Percentiles rank a stretch among this genome's conserved stretches.
These are phyloP conservation scores for Wickerhamomyces pijperi DNA, from an alignment of 805 yeast species.

Conservation along the genomic window DNA sequence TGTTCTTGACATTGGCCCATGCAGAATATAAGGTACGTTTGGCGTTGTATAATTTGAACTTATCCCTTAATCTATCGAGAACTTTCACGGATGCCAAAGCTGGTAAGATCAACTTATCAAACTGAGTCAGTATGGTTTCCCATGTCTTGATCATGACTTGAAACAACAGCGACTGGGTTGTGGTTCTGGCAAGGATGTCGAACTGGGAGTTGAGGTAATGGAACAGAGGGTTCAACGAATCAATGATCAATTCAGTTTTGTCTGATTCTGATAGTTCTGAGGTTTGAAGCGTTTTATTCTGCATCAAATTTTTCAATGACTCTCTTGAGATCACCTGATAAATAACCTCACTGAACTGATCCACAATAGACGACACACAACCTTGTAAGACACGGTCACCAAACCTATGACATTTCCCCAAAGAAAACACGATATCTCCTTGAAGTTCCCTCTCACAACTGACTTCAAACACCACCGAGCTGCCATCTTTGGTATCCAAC, in stretches of 20 bases:
- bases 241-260: slow-evolving; percentile 32
- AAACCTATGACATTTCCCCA: slow-evolving; percentile 66
- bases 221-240: slow-evolving; percentile 62
- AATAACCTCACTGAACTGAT: slow-evolving; percentile 58
- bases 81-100: slow-evolving; percentile 38
- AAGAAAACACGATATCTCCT: slow-evolving; percentile 67
- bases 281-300: too few relatives aligned
- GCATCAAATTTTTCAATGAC: slow-evolving; percentile 29
- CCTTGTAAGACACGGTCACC: slow-evolving; percentile 55
- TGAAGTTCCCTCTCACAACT: slow-evolving; percentile 65
- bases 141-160: slow-evolving; percentile 73
- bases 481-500: slow-evolving; percentile 45
- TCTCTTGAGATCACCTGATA: slow-evolving; percentile 43
- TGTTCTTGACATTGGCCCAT: slow-evolving; percentile 37
- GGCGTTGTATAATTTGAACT: too few relatives aligned
- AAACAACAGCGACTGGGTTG: slow-evolving; percentile 43
- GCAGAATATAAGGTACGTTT: slow-evolving; percentile 21
- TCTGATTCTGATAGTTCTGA: too few relatives aligned
- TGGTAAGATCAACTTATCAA: slow-evolving; percentile 69
- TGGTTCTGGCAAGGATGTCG: slow-evolving; percentile 45
- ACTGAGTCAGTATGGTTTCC: slow-evolving; percentile 57
- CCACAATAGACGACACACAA: slow-evolving; percentile 58
- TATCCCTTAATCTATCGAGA: slow-evolving; percentile 6
- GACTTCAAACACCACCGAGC: slow-evolving; percentile 53
- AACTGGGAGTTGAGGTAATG: slow-evolving; percentile 64